Evolutionary conservation across 108 stramenopile genomes (phyloP).

Genomic region (Fragilaria crotonensis): DNA sequence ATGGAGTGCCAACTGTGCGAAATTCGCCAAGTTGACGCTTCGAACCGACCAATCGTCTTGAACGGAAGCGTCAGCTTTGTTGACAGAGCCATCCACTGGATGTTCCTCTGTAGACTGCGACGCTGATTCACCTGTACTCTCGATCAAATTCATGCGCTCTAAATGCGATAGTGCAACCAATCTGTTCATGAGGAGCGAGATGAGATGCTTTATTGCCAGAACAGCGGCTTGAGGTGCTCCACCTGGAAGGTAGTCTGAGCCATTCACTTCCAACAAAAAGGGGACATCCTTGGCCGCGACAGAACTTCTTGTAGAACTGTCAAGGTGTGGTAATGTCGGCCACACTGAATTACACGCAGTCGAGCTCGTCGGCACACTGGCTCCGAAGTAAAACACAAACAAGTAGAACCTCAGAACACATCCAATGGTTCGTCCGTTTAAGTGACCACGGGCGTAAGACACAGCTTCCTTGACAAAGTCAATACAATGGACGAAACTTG

Average conservation of each 20-base stretch:
- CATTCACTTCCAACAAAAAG: constrained; percentile 8
- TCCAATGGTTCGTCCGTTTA: constrained; percentile 70
- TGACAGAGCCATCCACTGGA: constrained; percentile 7
- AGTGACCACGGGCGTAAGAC: constrained; percentile 49
- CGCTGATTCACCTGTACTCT: neutral
- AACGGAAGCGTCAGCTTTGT: constrained; percentile 15
- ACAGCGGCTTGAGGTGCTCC: constrained; percentile 73
- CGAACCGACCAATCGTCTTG: constrained; percentile 54
- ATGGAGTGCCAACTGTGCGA: constrained; percentile 73
- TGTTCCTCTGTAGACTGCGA: neutral
- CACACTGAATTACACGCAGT: constrained; percentile 2
- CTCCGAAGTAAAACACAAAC: constrained; percentile 81
- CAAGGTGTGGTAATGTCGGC: neutral
- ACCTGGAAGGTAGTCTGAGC: constrained; percentile 31
- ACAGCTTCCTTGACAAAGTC: constrained; percentile 75
- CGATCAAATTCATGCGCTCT: neutral
- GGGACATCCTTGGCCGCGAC: constrained; percentile 2
- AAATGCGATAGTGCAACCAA: constrained; percentile 10
- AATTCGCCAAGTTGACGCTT: constrained; percentile 60
- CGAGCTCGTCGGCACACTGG: constrained; percentile 41
- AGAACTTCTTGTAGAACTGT: neutral
- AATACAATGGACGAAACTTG: constrained; percentile 55
- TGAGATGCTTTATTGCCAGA: constrained; percentile 61
- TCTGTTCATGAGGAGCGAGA: constrained; percentile 27
- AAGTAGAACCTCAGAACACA: constrained; percentile 72